phyloP scores from a whole-genome alignment of 2,329 filamentous ascomycete species.

The Rutstroemia sydowiana region DNA sequence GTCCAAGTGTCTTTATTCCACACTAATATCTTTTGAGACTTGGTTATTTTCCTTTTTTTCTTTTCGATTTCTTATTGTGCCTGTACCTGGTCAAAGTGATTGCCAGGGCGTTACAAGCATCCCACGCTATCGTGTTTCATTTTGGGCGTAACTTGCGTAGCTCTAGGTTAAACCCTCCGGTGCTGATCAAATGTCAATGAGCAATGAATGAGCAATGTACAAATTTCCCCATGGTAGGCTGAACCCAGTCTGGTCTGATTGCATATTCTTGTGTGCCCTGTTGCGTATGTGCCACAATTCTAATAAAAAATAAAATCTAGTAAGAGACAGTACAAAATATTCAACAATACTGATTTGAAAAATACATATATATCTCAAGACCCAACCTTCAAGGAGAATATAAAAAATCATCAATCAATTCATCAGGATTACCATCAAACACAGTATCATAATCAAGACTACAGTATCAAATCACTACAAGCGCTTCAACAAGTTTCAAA shows the following conservation, averaged over 20 bases:
- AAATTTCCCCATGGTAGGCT: conserved; percentile 11
- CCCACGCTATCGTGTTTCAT: conserved; percentile 31
- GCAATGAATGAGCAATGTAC: conserved; percentile 2
- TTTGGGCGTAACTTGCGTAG: conserved; percentile 16
- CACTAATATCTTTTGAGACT: conserved; percentile 1
- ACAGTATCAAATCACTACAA: too few species aligned
- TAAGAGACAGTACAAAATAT: too few species aligned
- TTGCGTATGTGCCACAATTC: too few species aligned
- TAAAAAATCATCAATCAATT: too few species aligned
- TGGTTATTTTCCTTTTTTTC: neutral
- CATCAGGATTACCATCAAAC: too few species aligned
- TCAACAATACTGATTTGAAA: too few species aligned
- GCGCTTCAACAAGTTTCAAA: conserved; percentile 7
- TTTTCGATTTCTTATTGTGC: conserved; percentile 3
- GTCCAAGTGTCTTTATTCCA: neutral
- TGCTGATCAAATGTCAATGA: conserved; percentile 8
- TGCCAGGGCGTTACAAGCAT: conserved; percentile 19
- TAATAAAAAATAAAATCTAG: too few species aligned
- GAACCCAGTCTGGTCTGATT: conserved; percentile 6
- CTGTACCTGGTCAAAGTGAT: conserved; percentile 6
- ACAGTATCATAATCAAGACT: conserved; percentile 4
- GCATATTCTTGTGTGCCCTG: neutral
- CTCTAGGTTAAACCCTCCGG: conserved; percentile 9
- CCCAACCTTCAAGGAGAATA: conserved; percentile 2
- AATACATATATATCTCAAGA: conserved; percentile 11